Percentiles rank a stretch among this genome's conserved stretches.
Evolutionary conservation across 495 filamentous ascomycete genomes (phyloP).

Genomic region (Aspergillus ellipticus): DNA sequence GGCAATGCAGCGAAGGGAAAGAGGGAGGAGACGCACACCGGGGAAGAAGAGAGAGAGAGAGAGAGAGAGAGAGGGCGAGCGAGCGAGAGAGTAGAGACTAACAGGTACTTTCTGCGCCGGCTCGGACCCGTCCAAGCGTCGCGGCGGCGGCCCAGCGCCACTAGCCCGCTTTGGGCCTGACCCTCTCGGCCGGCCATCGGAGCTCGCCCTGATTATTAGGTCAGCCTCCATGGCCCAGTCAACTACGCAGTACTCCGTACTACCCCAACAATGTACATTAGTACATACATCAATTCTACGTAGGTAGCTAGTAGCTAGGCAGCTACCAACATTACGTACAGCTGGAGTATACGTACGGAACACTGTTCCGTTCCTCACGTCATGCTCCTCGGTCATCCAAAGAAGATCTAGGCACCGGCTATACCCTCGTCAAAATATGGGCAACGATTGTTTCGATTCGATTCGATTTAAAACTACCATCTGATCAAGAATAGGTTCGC

Average conservation of each 20-base stretch:
- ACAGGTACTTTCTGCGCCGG: slow-evolving; percentile 15
- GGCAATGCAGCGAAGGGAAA: slow-evolving; percentile 1
- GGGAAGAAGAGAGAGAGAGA: neutral
- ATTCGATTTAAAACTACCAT: slow-evolving; percentile 15
- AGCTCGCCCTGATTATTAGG: slow-evolving; percentile 12
- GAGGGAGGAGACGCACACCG: neutral
- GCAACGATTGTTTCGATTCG: neutral
- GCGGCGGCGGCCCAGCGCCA: slow-evolving; percentile 10
- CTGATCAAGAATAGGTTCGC: slow-evolving; percentile 5
- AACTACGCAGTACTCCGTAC: too few relatives aligned
- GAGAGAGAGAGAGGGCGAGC: slow-evolving; percentile 1
- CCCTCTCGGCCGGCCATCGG: slow-evolving; percentile 3
- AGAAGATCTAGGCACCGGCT: neutral
- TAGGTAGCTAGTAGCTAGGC: too few relatives aligned
- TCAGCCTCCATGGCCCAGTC: too few relatives aligned
- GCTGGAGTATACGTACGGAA: too few relatives aligned
- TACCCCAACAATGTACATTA: too few relatives aligned
- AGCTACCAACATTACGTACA: too few relatives aligned
- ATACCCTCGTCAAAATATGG: neutral
- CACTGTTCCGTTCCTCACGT: too few relatives aligned
- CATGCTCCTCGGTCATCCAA: neutral
- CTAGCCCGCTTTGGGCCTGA: slow-evolving; percentile 26
- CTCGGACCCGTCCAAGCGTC: slow-evolving; percentile 17
- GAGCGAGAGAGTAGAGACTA: slow-evolving; percentile 3
- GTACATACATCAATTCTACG: too few relatives aligned